Percentiles rank a stretch among this genome's conserved stretches.
Evolutionary conservation across 2,329 filamentous ascomycete genomes (phyloP).

Genomic region (Venturia effusa): DNA sequence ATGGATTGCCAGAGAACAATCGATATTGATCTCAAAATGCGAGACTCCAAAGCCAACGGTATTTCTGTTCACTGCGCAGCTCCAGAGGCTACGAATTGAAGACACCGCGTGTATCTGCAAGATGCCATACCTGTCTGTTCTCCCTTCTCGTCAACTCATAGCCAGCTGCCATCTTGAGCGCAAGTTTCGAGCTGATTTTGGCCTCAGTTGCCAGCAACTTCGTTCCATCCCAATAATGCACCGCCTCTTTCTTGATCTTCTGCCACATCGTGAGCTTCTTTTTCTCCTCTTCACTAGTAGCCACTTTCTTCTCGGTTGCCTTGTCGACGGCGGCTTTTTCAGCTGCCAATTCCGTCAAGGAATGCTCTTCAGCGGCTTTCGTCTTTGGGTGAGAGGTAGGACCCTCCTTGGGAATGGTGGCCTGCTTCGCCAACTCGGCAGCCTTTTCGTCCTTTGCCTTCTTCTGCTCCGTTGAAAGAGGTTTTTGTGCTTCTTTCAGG

Average conservation of each 20-base stretch:
- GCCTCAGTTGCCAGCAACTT: conserved; percentile 89
- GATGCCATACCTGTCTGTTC: conserved; percentile 57
- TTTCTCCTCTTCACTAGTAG: conserved; percentile 56
- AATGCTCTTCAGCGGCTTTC: conserved; percentile 33
- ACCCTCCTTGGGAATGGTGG: conserved; percentile 25
- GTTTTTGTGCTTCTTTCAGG: conserved; percentile 79
- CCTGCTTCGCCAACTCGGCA: conserved; percentile 12
- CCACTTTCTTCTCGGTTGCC: conserved; percentile 42
- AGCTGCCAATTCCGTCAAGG: conserved; percentile 52
- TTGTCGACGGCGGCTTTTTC: conserved; percentile 43
- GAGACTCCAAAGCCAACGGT: too few relatives aligned
- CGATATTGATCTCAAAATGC: not conserved
- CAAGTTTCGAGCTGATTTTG: conserved; percentile 81
- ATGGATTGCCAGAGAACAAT: not conserved
- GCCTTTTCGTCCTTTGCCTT: conserved; percentile 18
- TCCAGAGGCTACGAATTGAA: too few relatives aligned
- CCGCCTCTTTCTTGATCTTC: conserved; percentile 86
- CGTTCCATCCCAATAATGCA: conserved; percentile 97
- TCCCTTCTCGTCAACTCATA: conserved; percentile 94
- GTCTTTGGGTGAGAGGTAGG: conserved; percentile 37
- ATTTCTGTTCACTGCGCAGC: too few relatives aligned
- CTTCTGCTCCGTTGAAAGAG: conserved; percentile 50
- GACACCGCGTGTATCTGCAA: not conserved
- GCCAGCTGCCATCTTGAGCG: conserved; percentile 93
- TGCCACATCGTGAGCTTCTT: conserved; percentile 84